Base-by-base conservation (phyloP, 352 stramenopile genomes). In the Globisporangium yorkense region DNA sequence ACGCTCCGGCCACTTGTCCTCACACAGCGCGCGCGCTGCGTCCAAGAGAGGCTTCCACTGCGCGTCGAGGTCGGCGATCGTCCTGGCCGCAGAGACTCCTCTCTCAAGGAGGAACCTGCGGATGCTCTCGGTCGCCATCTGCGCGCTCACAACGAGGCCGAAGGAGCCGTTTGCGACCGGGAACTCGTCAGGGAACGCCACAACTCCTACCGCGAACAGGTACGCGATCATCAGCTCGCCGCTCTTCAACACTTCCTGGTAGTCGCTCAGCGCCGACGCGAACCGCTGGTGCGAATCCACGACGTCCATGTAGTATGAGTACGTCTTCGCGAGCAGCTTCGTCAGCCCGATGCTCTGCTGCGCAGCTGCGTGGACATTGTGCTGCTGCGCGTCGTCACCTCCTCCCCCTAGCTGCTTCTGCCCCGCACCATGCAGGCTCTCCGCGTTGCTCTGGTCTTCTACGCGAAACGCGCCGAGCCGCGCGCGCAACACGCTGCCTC, bases 1-100 rank as follows among this genome's bases (percentile, higher is more conserved):
- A 16, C 77, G 80, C 44, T 90, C 76, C 5, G 78, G 78, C 80
- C 80, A 90, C 48, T 72, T 75, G 6, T 75, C 69, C 65, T 90
- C 80, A 40, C 80, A 90, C 50, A 82, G 87, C 4, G 56, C 57
- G 9, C 67, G 72, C 12, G 77, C 61, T 5, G 72, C 66, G 10
- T 67, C 56, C 16, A 81, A 35, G 24, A 83, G 71, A 3, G 56
- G 12, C 21, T 62, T 65, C 80, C 80, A 90, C 9, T 60, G 20
- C 8, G 43, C 12, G 35, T 45, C 48, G 33, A 33, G 41, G 29
- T 20, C 37, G 12, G 44, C 51, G 39, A 55, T 15, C 9, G 35
- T 20, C 2, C n/a, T 33, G 12, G 44, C 45, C 15, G 37, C 43
- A 1, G 44, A 18, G 9, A 8, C 49, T 4, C 29, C 29, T 10